phyloP scores from a whole-genome alignment of 495 filamentous ascomycete genomes.

The Penicillium flavigenum region DNA sequence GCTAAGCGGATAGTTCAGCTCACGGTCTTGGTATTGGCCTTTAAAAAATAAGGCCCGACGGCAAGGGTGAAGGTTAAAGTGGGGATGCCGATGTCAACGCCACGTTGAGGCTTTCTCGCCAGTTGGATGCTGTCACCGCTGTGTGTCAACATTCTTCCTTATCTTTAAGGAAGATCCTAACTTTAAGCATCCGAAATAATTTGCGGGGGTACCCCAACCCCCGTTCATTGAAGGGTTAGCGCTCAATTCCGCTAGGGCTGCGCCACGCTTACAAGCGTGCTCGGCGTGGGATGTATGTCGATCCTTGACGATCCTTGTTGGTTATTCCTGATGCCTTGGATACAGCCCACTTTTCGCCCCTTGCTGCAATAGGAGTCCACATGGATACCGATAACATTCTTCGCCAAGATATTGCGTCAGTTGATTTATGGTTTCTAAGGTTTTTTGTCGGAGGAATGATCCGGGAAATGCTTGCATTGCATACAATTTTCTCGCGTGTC shows the following conservation, averaged over 20 bases:
- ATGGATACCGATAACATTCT: background rate
- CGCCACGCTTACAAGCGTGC: background rate
- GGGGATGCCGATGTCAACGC: background rate
- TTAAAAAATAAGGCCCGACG: background rate
- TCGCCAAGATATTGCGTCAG: background rate
- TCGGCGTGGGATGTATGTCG: background rate
- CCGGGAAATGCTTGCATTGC: background rate
- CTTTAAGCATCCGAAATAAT: constrained; percentile 1
- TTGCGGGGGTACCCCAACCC: background rate
- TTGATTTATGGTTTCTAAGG: background rate
- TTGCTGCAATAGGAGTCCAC: background rate
- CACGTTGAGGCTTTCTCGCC: no score
- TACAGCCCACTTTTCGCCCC: background rate
- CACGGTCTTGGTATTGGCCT: background rate
- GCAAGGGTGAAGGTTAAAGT: background rate
- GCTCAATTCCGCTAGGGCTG: background rate
- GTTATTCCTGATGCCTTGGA: background rate
- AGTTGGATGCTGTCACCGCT: constrained; percentile 2
- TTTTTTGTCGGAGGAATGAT: background rate
- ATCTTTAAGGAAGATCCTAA: constrained; percentile 8
- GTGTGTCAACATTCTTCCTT: constrained; percentile 9
- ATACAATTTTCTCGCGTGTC: background rate
- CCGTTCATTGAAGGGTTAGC: background rate
- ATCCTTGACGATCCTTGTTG: background rate
- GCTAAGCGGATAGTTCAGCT: background rate